Evolutionary conservation across 495 filamentous ascomycete genomes (phyloP).

Genomic region (Talaromyces adpressus): DNA sequence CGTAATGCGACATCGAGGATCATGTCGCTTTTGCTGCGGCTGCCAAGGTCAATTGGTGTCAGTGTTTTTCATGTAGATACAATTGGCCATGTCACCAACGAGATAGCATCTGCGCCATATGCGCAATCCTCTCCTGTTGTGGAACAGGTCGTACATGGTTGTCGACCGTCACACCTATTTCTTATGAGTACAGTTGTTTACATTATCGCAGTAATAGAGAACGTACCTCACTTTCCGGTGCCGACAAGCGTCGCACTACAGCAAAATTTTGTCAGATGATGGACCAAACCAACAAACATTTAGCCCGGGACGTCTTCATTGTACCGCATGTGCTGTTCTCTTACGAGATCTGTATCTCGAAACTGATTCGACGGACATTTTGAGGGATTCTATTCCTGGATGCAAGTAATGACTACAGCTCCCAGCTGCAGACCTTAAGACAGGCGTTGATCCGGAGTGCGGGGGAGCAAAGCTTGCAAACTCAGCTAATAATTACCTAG

Average conservation of each 20-base stretch:
- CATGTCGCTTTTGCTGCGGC: slow-evolving; percentile 14
- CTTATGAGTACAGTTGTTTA: not conserved
- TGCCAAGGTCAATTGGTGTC: not conserved
- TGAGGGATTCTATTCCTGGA: not conserved
- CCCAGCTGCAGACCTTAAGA: not conserved
- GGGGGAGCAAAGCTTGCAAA: not conserved
- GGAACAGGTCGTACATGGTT: slow-evolving; percentile 12
- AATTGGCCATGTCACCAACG: slow-evolving; percentile 7
- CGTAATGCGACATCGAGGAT: slow-evolving; percentile 14
- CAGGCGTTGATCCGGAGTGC: not conserved
- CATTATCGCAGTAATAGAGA: too few species aligned
- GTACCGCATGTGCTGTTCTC: slow-evolving; percentile 2
- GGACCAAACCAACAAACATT: not conserved
- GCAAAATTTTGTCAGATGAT: not conserved
- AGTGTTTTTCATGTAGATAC: not conserved
- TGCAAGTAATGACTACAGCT: not conserved
- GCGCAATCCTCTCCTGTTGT: slow-evolving; percentile 7
- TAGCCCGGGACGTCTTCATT: not conserved
- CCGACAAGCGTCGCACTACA: slow-evolving; percentile 5
- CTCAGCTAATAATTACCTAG: not conserved
- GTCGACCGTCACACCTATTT: slow-evolving; percentile 13
- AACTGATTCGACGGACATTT: not conserved
- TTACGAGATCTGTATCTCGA: not conserved
- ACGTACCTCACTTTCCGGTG: slow-evolving; percentile 1
- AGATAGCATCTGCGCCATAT: slow-evolving; percentile 11